Base-by-base conservation (phyloP, 805 yeast species). In the Metschnikowia vanudenii region DNA sequence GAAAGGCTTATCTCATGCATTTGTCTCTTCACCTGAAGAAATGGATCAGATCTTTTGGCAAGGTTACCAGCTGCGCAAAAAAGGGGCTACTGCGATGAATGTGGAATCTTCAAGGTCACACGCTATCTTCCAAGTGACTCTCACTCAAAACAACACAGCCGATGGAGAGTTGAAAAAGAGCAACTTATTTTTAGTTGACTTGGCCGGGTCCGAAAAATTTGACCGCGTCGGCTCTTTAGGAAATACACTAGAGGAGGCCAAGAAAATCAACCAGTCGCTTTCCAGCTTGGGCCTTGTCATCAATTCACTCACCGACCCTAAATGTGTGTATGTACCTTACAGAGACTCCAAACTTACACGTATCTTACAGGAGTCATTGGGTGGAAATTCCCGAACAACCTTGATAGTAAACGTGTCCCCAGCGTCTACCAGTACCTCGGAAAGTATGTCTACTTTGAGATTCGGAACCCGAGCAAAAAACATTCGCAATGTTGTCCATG, bases 151-250 rank as follows among this genome's bases (percentile, higher is more conserved):
- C 58, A 74, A 78, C 54, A 50, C 71, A 16, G 65, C 65, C 3
- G 72, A 76, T n/a, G 87, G 85, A 12, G 73, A 80, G 6, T 71
- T 78, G 17, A 84, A 80, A 59, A 71, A 75, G 32, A 84, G 90
- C 4, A 81, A 79, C 48, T 70, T 89, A 49, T 85, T 82, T 56
- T 64, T 89, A 31, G 92, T 88, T 11, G 97, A 89, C 65, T 72
- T 89, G 52, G 96, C 96, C 0, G 96, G 96, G 5, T 83, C 92
- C 18, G 96, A 91, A 63, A 86, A 82, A 61, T 80, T 84, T 32
- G 81, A 81, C 47, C 84, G 82, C 52, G 81, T 94, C 0, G 92
- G 94, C 2, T 92, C 91, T 1, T 64, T 79, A 0, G 94, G 94
- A 1, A 81, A 80, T 54, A 75, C 83, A 1, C 67, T 86, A 7